These are phyloP conservation scores for Abelmoschus esculentus DNA, from an alignment of 345 rosid species.

Conservation along the genomic window DNA sequence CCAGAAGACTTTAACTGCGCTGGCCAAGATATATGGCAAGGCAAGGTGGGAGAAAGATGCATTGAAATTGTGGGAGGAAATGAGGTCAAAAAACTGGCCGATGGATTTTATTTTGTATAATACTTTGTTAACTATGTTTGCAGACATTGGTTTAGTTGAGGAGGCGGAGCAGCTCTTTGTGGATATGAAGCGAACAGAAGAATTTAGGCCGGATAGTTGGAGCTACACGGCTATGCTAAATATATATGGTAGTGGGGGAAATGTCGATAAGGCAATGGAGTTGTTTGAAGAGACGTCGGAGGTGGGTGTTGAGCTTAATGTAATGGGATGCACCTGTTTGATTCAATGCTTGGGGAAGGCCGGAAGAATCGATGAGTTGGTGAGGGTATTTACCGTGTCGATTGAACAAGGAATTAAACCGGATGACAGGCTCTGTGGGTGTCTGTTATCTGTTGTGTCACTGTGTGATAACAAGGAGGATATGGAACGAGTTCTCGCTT, in stretches of 20 bases:
- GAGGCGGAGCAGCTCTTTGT: constrained; percentile 72
- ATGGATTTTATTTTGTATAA: constrained; percentile 79
- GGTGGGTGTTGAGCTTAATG: constrained; percentile 53
- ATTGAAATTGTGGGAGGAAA: constrained; percentile 65
- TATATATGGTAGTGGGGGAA: constrained; percentile 67
- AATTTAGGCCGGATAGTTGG: constrained; percentile 65
- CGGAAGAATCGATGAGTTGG: constrained; percentile 55
- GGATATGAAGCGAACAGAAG: constrained; percentile 61
- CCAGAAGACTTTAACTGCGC: constrained; percentile 73
- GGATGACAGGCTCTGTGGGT: constrained; percentile 82
- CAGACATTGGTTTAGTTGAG: constrained; percentile 76
- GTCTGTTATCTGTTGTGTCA: constrained; percentile 71
- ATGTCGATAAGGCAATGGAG: constrained; percentile 59
- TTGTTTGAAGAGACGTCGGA: constrained; percentile 59
- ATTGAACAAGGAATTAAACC: constrained; percentile 52
- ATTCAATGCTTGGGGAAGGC: constrained; percentile 77
- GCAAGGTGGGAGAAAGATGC: constrained; percentile 91
- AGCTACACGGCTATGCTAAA: constrained; percentile 87
- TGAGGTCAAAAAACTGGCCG: constrained; percentile 65
- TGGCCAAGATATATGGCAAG: constrained; percentile 80
- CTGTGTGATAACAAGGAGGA: constrained; percentile 52
- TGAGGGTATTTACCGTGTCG: constrained; percentile 43
- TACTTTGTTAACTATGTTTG: constrained; percentile 86
- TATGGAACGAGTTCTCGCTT: constrained; percentile 47
- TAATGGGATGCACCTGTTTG: constrained; percentile 90